Evolutionary conservation across 768 basidiomycete species (phyloP).

Genomic region (Termitomyces sp.): DNA sequence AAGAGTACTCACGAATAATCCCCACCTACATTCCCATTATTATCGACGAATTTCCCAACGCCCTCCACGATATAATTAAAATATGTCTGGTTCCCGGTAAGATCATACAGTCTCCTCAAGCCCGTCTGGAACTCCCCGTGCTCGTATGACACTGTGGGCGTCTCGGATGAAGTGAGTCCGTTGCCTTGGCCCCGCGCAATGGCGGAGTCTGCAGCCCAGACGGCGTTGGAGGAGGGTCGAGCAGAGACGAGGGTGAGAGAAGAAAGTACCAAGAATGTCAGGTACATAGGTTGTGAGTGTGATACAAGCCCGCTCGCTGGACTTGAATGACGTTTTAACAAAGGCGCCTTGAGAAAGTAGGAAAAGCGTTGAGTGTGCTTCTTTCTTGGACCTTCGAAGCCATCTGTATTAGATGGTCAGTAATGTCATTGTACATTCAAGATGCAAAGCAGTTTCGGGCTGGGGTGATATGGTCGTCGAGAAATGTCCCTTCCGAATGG

Average conservation of each 20-base stretch:
- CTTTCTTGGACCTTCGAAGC: background rate
- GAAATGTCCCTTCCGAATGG: background rate
- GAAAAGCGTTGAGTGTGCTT: slow-evolving; percentile 1
- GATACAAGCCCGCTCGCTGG: slow-evolving; percentile 4
- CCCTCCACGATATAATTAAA: slow-evolving; percentile 37
- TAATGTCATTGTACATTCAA: background rate
- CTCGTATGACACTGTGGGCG: slow-evolving; percentile 37
- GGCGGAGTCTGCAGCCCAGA: slow-evolving; percentile 45
- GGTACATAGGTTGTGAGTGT: background rate
- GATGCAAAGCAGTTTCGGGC: background rate
- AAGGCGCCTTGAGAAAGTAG: too few species aligned
- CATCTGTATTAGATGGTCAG: background rate
- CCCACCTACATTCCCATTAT: slow-evolving; percentile 38
- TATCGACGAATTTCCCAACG: slow-evolving; percentile 36
- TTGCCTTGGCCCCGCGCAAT: slow-evolving; percentile 44
- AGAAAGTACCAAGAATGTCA: background rate
- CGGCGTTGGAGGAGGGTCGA: slow-evolving; percentile 36
- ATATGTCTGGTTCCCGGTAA: slow-evolving; percentile 39
- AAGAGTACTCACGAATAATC: slow-evolving; percentile 31
- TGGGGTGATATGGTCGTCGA: background rate
- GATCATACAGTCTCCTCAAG: slow-evolving; percentile 33
- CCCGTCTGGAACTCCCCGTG: slow-evolving; percentile 40
- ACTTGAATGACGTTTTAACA: background rate
- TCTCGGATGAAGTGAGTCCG: slow-evolving; percentile 32
- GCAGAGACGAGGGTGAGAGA: slow-evolving; percentile 14